A percentile compares a stretch with the other conserved stretches of the same genome.
These are phyloP conservation scores for Jacaranda mimosifolia DNA, from an alignment of 257 asterid species.

Conservation along the genomic window DNA sequence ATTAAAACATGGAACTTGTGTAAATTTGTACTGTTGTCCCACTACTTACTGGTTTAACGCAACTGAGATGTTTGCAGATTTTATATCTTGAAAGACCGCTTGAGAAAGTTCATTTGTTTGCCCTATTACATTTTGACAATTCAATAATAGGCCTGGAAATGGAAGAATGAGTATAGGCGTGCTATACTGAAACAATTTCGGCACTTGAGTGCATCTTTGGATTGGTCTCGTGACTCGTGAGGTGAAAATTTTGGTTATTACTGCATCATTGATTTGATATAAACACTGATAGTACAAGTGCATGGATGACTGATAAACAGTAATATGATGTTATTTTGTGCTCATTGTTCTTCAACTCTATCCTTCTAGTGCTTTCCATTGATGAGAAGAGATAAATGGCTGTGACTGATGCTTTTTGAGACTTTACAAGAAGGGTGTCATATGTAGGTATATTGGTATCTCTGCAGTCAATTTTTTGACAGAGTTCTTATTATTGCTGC, in stretches of 20 bases:
- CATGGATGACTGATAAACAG: not conserved
- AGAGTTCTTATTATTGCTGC: too few species aligned
- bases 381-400: slow-evolving; percentile 88
- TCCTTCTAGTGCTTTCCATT: slow-evolving; percentile 81
- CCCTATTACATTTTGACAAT: slow-evolving; percentile 22
- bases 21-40: not conserved
- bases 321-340: slow-evolving; percentile 3
- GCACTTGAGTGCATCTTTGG: slow-evolving; percentile 84
- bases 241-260: slow-evolving; percentile 50
- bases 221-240: slow-evolving; percentile 99
- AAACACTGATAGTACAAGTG: slow-evolving; percentile 1
- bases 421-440: slow-evolving; percentile 79
- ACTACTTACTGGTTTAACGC: not conserved
- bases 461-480: slow-evolving; percentile 22
- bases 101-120: slow-evolving; percentile 36
- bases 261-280: slow-evolving; percentile 27
- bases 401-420: slow-evolving; percentile 95
- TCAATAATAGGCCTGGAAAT: slow-evolving; percentile 81
- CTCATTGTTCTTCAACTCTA: slow-evolving; percentile 11
- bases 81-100: too few species aligned
- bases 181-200: slow-evolving; percentile 86
- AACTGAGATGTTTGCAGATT: too few species aligned
- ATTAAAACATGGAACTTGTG: not conserved
- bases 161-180: slow-evolving; percentile 92
- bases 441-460: slow-evolving; percentile 66